A percentile compares a stretch with the other conserved stretches of the same genome.
phyloP scores from a whole-genome alignment of 345 rosid species.

The Bretschneidera sinensis region DNA sequence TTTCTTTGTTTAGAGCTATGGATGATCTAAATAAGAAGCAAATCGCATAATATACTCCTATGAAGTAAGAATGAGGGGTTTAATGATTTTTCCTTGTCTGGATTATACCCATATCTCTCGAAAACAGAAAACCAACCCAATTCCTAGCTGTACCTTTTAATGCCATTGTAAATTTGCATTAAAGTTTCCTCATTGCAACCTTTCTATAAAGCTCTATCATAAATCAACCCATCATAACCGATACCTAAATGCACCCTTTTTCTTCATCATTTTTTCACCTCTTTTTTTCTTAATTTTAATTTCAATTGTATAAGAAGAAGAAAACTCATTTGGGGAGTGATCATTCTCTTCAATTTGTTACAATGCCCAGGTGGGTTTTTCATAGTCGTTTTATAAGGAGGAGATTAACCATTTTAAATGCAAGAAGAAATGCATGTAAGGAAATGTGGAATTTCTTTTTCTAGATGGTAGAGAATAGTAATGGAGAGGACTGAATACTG shows the following conservation, averaged over 20 bases:
- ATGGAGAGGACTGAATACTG: too few species aligned
- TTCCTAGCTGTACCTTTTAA: slow-evolving; percentile 16
- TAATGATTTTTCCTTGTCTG: slow-evolving; percentile 19
- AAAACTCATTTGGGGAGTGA: not conserved
- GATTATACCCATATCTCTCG: slow-evolving; percentile 10
- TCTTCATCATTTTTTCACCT: not conserved
- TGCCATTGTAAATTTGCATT: not conserved
- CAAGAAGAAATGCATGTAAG: not conserved
- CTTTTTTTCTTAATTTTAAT: too few species aligned
- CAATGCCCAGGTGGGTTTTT: slow-evolving; percentile 28
- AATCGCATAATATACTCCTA: not conserved
- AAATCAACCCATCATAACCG: not conserved
- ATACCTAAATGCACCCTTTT: too few species aligned
- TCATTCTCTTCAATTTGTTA: not conserved
- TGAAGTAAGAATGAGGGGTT: slow-evolving; percentile 1
- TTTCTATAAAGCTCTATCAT: not conserved
- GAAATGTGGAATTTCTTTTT: not conserved
- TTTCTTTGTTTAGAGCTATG: not conserved
- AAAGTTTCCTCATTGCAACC: too few species aligned
- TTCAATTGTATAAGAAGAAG: not conserved
- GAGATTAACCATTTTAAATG: not conserved
- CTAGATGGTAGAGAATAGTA: too few species aligned
- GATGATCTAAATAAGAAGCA: slow-evolving; percentile 8
- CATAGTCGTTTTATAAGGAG: not conserved
- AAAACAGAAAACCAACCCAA: slow-evolving; percentile 11